phyloP scores from a whole-genome alignment of 495 filamentous ascomycete genomes.

The Apiosordaria backusii region DNA sequence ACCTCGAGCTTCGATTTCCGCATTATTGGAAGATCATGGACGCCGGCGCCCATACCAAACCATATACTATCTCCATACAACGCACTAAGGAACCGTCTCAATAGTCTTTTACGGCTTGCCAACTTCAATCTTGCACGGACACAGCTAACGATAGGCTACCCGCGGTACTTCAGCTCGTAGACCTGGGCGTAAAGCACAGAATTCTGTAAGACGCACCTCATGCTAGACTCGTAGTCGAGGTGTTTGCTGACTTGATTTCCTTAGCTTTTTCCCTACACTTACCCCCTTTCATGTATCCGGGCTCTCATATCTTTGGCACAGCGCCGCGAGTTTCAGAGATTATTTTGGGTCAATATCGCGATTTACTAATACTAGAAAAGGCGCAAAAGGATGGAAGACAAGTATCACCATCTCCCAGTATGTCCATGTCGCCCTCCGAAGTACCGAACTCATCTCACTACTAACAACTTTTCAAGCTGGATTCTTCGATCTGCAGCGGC shows the following conservation, averaged over 20 bases:
- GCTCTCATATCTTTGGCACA: not conserved
- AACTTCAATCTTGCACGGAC: not conserved
- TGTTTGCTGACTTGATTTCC: not conserved
- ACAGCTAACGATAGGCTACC: not conserved
- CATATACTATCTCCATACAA: not conserved
- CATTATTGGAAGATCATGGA: not conserved
- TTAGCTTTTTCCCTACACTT: conserved; percentile 7
- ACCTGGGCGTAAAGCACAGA: not conserved
- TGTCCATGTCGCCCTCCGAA: not conserved
- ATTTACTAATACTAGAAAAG: conserved; percentile 14
- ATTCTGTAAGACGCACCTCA: not conserved
- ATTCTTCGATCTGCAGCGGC: conserved; percentile 1
- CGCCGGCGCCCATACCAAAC: not conserved
- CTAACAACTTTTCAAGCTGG: not conserved
- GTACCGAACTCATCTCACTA: not conserved
- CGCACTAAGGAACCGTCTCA: not conserved
- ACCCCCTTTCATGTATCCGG: conserved; percentile 4
- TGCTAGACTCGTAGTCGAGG: not conserved
- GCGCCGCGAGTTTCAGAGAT: not conserved
- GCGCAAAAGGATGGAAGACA: conserved; percentile 11
- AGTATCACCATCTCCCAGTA: conserved; percentile 17
- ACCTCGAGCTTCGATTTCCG: not conserved
- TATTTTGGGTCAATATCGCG: conserved; percentile 17
- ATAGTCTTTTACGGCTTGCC: not conserved
- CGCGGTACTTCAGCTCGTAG: not conserved